Evolutionary conservation across 2,329 filamentous ascomycete species (phyloP).

Genomic region (Colletotrichum lindemuthianum): DNA sequence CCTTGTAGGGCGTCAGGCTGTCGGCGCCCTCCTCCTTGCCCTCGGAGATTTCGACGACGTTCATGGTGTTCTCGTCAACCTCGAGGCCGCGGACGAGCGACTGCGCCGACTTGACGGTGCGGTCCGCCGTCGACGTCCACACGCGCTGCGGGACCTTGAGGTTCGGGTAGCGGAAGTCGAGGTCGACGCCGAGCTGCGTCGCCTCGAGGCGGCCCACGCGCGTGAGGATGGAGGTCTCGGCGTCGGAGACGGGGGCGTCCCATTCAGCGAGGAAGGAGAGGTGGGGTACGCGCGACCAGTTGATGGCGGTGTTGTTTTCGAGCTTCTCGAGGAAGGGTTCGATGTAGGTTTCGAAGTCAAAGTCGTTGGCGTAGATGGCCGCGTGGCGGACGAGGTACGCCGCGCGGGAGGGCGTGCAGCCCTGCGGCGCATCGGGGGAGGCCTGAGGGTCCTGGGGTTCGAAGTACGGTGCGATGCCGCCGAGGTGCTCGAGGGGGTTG

Average conservation of each 20-base stretch:
- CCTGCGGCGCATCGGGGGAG: conserved; percentile 55
- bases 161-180: conserved; percentile 67
- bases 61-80: conserved; percentile 61
- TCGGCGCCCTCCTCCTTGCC: conserved; percentile 67
- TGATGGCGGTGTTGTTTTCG: conserved; percentile 62
- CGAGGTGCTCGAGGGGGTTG: conserved; percentile 63
- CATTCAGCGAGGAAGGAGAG: conserved; percentile 67
- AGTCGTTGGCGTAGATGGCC: conserved; percentile 69
- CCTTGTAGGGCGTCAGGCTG: conserved; percentile 70
- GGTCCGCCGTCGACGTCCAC: conserved; percentile 71
- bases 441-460: conserved; percentile 61
- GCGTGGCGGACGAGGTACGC: conserved; percentile 69
- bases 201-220: conserved; percentile 70
- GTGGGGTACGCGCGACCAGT: conserved; percentile 66
- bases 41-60: conserved; percentile 66
- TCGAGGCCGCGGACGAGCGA: conserved; percentile 68
- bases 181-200: conserved; percentile 65
- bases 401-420: conserved; percentile 61
- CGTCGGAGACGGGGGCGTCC: conserved; percentile 65
- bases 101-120: conserved; percentile 67
- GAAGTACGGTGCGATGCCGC: conserved; percentile 67
- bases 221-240: conserved; percentile 69
- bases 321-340: conserved; percentile 68
- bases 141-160: conserved; percentile 63
- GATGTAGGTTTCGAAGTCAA: conserved; percentile 67